Evolutionary conservation across 345 rosid species (phyloP).

Genomic region (Mercurialis annua): DNA sequence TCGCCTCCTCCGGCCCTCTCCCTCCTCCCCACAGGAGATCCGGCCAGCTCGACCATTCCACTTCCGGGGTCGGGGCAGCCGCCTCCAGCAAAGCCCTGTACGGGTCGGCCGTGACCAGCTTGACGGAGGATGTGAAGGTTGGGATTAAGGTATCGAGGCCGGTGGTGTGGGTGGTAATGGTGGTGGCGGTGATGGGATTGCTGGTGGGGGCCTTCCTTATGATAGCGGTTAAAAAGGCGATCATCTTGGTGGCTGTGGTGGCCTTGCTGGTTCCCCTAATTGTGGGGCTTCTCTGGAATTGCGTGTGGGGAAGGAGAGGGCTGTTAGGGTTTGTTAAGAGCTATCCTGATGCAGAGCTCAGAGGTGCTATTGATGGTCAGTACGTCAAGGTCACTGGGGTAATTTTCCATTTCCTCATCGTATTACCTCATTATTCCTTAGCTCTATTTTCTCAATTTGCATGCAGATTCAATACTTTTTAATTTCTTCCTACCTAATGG

Average conservation of each 20-base stretch:
- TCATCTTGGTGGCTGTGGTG: conserved; percentile 63
- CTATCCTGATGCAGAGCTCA: conserved; percentile 81
- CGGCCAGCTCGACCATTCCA: conserved; percentile 52
- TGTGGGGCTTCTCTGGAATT: conserved; percentile 62
- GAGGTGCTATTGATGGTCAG: conserved; percentile 93
- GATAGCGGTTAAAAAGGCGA: conserved; percentile 71
- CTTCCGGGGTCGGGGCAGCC: conserved; percentile 23
- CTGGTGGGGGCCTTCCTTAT: conserved; percentile 68
- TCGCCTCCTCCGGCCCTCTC: conserved; percentile 19
- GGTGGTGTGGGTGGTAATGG: conserved; percentile 65
- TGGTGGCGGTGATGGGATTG: conserved; percentile 56
- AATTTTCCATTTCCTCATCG: too few species aligned
- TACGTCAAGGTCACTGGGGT: conserved; percentile 95
- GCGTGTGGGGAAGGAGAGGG: conserved; percentile 66
- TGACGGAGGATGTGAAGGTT: conserved; percentile 58
- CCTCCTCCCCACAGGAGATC: conserved; percentile 49
- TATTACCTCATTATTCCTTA: neutral
- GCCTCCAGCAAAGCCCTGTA: conserved; percentile 52
- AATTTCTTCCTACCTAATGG: neutral
- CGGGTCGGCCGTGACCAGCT: conserved; percentile 76
- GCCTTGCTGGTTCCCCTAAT: conserved; percentile 51
- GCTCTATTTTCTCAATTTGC: neutral
- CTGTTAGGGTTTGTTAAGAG: conserved; percentile 55
- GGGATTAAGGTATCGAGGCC: conserved; percentile 76
- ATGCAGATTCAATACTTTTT: neutral